A percentile compares a stretch with the other conserved stretches of the same genome.
These are phyloP conservation scores for Allium cepa DNA, from an alignment of 106 monocot species.

Conservation along the genomic window DNA sequence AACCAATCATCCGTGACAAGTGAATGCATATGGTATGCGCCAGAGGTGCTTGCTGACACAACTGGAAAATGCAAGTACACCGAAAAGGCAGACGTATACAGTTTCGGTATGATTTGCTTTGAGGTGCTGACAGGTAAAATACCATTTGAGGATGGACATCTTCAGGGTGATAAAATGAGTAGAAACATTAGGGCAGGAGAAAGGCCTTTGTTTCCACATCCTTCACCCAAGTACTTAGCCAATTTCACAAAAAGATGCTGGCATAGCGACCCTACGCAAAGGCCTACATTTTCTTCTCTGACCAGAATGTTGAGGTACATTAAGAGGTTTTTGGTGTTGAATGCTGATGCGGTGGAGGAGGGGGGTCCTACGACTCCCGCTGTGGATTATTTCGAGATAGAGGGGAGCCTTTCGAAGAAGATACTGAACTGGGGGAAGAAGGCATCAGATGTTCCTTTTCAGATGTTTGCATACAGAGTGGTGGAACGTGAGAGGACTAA, in stretches of 20 bases:
- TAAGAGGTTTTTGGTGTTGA: conserved; percentile 59
- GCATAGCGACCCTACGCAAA: conserved; percentile 57
- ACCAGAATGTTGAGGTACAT: conserved; percentile 65
- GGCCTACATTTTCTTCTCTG: conserved; percentile 64
- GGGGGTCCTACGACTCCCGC: conserved; percentile 21
- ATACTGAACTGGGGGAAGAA: conserved; percentile 27
- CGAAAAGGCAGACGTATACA: conserved; percentile 75
- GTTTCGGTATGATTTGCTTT: conserved; percentile 77
- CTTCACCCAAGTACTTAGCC: conserved; percentile 68
- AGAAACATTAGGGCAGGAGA: conserved; percentile 76
- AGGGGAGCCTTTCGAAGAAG: conserved; percentile 36
- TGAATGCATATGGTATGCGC: conserved; percentile 57
- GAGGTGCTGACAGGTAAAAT: conserved; percentile 70
- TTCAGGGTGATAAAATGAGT: conserved; percentile 85
- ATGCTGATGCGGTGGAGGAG: conserved; percentile 31
- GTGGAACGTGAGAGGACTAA: conserved; percentile 54
- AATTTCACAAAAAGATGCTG: conserved; percentile 75
- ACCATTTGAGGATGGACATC: conserved; percentile 76
- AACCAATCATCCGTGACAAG: conserved; percentile 15
- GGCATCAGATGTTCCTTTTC: conserved; percentile 55
- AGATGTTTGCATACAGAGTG: conserved; percentile 71
- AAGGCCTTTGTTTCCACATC: conserved; percentile 72
- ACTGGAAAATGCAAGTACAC: conserved; percentile 18
- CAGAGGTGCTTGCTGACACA: conserved; percentile 46
- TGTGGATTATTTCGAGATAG: conserved; percentile 65